These are phyloP conservation scores for Pichia kluyveri DNA, from an alignment of 805 yeast genomes.

Conservation along the genomic window DNA sequence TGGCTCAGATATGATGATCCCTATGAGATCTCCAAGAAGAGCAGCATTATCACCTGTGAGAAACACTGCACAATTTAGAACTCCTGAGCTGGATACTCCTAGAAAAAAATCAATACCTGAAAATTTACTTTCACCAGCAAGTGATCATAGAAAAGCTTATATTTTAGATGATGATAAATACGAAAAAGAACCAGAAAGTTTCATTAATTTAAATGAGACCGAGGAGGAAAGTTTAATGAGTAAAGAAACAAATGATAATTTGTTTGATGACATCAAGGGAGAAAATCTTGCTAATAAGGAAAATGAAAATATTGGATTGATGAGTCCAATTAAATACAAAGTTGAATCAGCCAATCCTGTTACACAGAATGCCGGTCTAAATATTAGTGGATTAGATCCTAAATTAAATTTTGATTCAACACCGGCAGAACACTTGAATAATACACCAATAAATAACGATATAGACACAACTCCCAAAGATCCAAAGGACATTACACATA, in stretches of 20 bases:
- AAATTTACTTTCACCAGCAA: conserved; percentile 5
- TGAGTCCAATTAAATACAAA: conserved; percentile 6
- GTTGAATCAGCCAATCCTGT: neutral
- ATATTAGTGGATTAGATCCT: conserved; percentile 15
- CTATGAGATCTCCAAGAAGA: conserved; percentile 25
- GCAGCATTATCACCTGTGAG: conserved; percentile 8
- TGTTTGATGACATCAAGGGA: neutral
- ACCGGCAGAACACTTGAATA: neutral
- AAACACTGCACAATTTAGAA: conserved; percentile 12
- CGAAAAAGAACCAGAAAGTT: conserved; percentile 16
- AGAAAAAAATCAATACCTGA: conserved; percentile 1
- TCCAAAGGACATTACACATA: neutral
- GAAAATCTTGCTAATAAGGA: neutral
- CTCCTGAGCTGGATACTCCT: conserved; percentile 13
- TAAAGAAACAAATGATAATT: neutral
- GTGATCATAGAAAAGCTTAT: conserved; percentile 6
- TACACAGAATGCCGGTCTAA: conserved; percentile 13
- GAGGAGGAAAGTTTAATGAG: conserved; percentile 12
- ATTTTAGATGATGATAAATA: conserved; percentile 6
- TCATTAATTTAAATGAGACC: conserved; percentile 15
- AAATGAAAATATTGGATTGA: neutral
- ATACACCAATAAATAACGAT: neutral
- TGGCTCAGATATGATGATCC: conserved; percentile 19
- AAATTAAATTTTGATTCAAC: neutral
- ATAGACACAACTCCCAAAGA: neutral